phyloP scores from a whole-genome alignment of 75 land plant genomes.

The Chamaecyparis obtusa region DNA sequence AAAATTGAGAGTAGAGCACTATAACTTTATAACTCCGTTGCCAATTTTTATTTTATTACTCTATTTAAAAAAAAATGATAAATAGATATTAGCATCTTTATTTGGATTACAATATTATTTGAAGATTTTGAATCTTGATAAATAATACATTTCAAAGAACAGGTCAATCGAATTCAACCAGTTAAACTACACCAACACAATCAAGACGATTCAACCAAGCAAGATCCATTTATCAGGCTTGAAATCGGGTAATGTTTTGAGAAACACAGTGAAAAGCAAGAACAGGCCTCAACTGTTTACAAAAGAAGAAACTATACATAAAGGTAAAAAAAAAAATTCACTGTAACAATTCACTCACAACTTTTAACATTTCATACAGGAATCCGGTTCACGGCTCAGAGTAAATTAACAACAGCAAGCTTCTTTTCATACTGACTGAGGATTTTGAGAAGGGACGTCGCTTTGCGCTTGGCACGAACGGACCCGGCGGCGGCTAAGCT shows the following conservation, averaged over 20 bases:
- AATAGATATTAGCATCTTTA: too few relatives aligned
- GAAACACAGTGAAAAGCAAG: neutral
- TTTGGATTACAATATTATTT: too few relatives aligned
- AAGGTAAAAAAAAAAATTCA: neutral
- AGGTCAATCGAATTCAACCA: too few relatives aligned
- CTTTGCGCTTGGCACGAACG: constrained; percentile 48
- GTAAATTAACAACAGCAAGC: neutral
- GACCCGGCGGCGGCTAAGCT: constrained; percentile 37
- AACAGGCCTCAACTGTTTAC: neutral
- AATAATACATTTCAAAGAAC: too few relatives aligned
- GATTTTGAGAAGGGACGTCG: constrained; percentile 46
- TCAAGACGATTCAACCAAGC: neutral
- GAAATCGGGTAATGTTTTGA: neutral
- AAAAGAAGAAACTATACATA: neutral
- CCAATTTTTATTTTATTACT: too few relatives aligned
- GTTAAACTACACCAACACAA: too few relatives aligned
- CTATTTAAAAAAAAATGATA: too few relatives aligned
- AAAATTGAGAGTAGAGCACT: too few relatives aligned
- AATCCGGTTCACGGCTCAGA: neutral
- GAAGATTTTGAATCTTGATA: too few relatives aligned
- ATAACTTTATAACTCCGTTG: too few relatives aligned
- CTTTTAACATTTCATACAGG: neutral
- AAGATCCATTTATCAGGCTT: neutral
- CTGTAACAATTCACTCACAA: too few relatives aligned
- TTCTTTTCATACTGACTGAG: constrained; percentile 16